Percentiles rank a stretch among this genome's conserved stretches.
Conservation (phyloP, 1,284 basidiomycete species). For the Stygiomarasmius scandens region DNA sequence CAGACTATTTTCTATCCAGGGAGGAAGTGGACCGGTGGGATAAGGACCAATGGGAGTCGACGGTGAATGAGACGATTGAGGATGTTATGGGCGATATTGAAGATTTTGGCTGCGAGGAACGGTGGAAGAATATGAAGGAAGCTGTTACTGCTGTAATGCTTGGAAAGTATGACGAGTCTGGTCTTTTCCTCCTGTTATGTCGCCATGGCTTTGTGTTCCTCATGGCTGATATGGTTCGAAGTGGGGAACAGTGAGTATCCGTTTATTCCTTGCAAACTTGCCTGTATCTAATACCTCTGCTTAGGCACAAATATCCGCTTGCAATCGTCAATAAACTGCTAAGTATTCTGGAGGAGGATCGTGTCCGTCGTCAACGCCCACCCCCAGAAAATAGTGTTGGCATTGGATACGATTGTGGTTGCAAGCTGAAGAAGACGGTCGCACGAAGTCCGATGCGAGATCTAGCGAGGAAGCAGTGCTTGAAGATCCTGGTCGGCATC, state of each 20-base stretch:
- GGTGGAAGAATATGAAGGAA: constrained; percentile 16
- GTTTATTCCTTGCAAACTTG: not conserved
- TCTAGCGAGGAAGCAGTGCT: constrained; percentile 1
- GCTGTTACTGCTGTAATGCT: not conserved
- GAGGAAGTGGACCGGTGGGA: constrained; percentile 2
- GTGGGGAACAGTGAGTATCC: constrained; percentile 19
- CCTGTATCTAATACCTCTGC: not conserved
- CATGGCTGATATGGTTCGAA: constrained; percentile 12
- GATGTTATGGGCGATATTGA: not conserved
- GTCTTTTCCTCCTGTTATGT: not conserved
- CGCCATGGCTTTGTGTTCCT: not conserved
- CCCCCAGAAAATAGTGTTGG: not conserved
- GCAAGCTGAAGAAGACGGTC: constrained; percentile 17
- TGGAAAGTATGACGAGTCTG: not conserved
- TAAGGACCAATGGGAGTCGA: constrained; percentile 1
- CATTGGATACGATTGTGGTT: constrained; percentile 19
- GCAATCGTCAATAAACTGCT: constrained; percentile 10
- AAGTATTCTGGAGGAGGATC: not conserved
- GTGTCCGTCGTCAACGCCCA: not conserved
- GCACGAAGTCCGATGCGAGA: constrained; percentile 1
- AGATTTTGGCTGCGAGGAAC: constrained; percentile 4
- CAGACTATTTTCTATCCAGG: constrained; percentile 4
- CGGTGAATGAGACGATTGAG: too few species aligned
- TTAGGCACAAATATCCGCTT: constrained; percentile 16
- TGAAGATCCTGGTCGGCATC: constrained; percentile 10